Evolutionary conservation across 768 basidiomycete genomes (phyloP).

Genomic region (Sutorius australiensis): DNA sequence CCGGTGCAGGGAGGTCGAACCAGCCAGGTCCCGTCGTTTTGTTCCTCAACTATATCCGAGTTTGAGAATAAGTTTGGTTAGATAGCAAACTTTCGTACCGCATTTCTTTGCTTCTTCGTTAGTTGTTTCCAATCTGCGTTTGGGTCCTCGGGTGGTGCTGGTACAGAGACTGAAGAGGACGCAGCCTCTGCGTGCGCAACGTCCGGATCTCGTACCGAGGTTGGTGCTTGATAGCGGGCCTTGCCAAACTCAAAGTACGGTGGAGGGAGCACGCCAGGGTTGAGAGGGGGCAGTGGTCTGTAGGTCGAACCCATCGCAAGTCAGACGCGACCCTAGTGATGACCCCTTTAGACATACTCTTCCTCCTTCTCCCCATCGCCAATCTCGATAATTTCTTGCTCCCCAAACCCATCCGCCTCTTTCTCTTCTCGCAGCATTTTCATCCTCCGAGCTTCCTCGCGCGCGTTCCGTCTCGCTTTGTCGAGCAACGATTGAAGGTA

Average conservation of each 20-base stretch:
- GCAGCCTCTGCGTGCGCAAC: constrained; percentile 50
- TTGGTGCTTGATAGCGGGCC: constrained; percentile 41
- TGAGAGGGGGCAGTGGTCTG: constrained; percentile 59
- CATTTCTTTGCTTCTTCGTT: constrained; percentile 70
- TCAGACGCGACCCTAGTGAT: background rate
- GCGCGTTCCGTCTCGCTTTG: constrained; percentile 53
- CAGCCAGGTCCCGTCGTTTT: constrained; percentile 76
- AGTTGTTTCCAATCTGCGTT: constrained; percentile 61
- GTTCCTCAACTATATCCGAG: constrained; percentile 49
- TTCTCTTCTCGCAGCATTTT: constrained; percentile 24
- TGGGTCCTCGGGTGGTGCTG: constrained; percentile 61
- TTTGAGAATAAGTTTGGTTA: background rate
- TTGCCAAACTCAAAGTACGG: constrained; percentile 60
- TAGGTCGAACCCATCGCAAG: background rate
- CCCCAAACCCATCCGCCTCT: constrained; percentile 34
- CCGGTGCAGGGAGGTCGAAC: constrained; percentile 86
- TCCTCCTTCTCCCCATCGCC: constrained; percentile 33
- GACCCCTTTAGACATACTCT: constrained; percentile 29
- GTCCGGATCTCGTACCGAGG: constrained; percentile 57
- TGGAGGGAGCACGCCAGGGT: constrained; percentile 60
- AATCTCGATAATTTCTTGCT: constrained; percentile 54
- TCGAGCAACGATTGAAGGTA: constrained; percentile 62
- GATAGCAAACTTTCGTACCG: constrained; percentile 39
- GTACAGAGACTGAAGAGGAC: constrained; percentile 45
- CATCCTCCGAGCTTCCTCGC: constrained; percentile 27